phyloP scores from a whole-genome alignment of 352 stramenopile species.

The Pythium diclinum region DNA sequence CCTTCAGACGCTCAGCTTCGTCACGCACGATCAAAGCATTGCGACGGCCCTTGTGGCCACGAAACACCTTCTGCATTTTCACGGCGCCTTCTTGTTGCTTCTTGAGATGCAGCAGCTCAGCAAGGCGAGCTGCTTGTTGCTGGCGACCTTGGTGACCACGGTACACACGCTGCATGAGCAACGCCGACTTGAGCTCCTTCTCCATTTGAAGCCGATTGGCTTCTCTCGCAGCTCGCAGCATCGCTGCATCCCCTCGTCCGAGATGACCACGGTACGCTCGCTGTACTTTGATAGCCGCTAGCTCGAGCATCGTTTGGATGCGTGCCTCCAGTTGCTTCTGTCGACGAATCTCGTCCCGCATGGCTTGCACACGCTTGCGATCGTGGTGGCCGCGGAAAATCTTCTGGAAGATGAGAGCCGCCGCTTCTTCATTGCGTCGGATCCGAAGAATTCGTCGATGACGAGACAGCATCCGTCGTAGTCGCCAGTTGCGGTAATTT shows the following conservation, averaged over 20 bases:
- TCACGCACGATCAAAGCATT: conserved; percentile 37
- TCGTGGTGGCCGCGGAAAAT: conserved; percentile 65
- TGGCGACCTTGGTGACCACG: conserved; percentile 60
- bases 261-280: conserved; percentile 61
- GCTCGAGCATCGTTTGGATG: conserved; percentile 50
- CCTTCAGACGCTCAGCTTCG: conserved; percentile 37
- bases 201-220: conserved; percentile 42
- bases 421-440: conserved; percentile 49
- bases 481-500: conserved; percentile 48
- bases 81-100: conserved; percentile 46
- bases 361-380: conserved; percentile 36
- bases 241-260: conserved; percentile 44
- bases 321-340: conserved; percentile 51
- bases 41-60: conserved; percentile 48
- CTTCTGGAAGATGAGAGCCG: conserved; percentile 71
- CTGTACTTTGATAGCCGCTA: conserved; percentile 70
- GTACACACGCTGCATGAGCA: conserved; percentile 77
- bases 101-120: conserved; percentile 48
- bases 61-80: conserved; percentile 69
- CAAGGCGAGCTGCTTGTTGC: conserved; percentile 39
- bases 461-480: conserved; percentile 49
- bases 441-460: conserved; percentile 54
- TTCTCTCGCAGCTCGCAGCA: conserved; percentile 49
- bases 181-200: conserved; percentile 38
- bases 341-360: conserved; percentile 44